phyloP scores from a whole-genome alignment of 306 rosid species.

The Casuarina cunninghamiana region DNA sequence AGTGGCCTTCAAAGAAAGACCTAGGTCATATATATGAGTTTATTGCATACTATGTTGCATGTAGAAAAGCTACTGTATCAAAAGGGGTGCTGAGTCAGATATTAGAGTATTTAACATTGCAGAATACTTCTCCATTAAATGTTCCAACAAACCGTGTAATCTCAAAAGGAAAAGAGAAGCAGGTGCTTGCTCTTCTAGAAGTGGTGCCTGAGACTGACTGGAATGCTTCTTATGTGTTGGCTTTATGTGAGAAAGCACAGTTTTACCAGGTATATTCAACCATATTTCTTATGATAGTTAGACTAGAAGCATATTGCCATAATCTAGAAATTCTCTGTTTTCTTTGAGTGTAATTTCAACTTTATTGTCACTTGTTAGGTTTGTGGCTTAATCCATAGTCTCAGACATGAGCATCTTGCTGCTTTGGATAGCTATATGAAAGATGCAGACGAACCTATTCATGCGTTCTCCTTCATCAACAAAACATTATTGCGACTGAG shows the following conservation, averaged over 20 bases:
- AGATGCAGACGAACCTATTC: slow-evolving; percentile 82
- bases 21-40: slow-evolving; percentile 69
- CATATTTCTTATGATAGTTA: slow-evolving; percentile 16
- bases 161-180: slow-evolving; percentile 76
- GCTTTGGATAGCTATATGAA: slow-evolving; percentile 92
- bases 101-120: slow-evolving; percentile 71
- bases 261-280: slow-evolving; percentile 66
- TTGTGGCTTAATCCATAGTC: slow-evolving; percentile 83
- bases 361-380: slow-evolving; percentile 50
- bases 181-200: slow-evolving; percentile 82
- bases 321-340: slow-evolving; percentile 20
- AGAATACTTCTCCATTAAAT: slow-evolving; percentile 38
- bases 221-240: slow-evolving; percentile 71
- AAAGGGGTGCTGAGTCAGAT: slow-evolving; percentile 64
- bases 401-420: slow-evolving; percentile 64
- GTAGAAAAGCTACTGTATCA: slow-evolving; percentile 68
- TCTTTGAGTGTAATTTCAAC: slow-evolving; percentile 24
- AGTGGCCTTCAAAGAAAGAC: slow-evolving; percentile 73
- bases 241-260: slow-evolving; percentile 68
- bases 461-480: slow-evolving; percentile 84
- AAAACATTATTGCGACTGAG: slow-evolving; percentile 54
- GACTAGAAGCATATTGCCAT: slow-evolving; percentile 28
- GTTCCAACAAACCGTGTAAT: slow-evolving; percentile 36
- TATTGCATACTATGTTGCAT: slow-evolving; percentile 77
- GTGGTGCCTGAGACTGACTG: slow-evolving; percentile 79